These are phyloP conservation scores for Fusarium sp. DNA, from an alignment of 2,329 filamentous ascomycete species.

Conservation along the genomic window DNA sequence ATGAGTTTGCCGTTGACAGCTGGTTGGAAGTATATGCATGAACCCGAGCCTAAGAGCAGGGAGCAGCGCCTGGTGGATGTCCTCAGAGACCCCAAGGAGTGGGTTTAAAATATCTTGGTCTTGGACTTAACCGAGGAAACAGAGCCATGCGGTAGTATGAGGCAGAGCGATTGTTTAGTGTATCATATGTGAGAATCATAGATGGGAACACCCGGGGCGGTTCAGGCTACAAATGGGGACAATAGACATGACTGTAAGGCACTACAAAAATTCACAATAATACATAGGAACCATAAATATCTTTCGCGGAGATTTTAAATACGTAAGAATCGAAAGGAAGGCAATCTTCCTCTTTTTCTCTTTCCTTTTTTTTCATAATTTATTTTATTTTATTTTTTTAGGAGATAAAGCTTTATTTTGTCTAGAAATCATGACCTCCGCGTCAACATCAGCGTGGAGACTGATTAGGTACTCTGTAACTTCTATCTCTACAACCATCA, in stretches of 20 bases:
- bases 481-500: constrained; percentile 10
- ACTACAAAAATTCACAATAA: constrained; percentile 17
- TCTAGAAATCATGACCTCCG: background rate
- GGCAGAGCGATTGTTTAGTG: constrained; percentile 35
- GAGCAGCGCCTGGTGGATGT: constrained; percentile 86
- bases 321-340: background rate
- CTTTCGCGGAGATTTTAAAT: background rate
- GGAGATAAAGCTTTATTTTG: background rate
- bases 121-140: constrained; percentile 2
- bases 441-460: constrained; percentile 10
- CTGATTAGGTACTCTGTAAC: background rate
- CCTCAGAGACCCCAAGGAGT: constrained; percentile 72
- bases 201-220: constrained; percentile 32
- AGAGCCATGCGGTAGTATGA: constrained; percentile 14
- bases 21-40: constrained; percentile 96
- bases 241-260: background rate
- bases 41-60: constrained; percentile 77
- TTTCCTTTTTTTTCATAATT: background rate
- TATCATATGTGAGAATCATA: constrained; percentile 42
- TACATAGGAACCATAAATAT: constrained; percentile 3
- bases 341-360: background rate
- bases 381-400: background rate
- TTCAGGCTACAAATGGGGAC: constrained; percentile 28
- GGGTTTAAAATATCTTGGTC: constrained; percentile 61
- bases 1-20: constrained; percentile 97